These are phyloP conservation scores for Penicillium odoratum DNA, from an alignment of 495 filamentous ascomycete species.

Conservation along the genomic window DNA sequence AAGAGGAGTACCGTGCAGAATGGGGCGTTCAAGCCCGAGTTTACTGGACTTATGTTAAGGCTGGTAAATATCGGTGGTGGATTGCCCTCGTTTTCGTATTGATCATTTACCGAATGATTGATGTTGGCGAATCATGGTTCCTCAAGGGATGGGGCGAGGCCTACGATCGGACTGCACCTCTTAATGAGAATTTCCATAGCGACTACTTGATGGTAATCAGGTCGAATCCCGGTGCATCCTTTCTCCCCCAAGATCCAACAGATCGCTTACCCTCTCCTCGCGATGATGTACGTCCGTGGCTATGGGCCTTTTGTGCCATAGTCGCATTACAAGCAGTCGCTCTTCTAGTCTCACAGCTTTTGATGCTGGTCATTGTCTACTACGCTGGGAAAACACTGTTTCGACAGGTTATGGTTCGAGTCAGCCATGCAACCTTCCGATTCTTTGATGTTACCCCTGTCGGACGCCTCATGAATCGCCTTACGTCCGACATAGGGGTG, in stretches of 20 bases:
- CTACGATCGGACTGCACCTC: conserved; percentile 47
- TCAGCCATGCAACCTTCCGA: conserved; percentile 77
- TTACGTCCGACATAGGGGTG: conserved; percentile 82
- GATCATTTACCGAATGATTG: conserved; percentile 56
- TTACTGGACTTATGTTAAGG: conserved; percentile 82
- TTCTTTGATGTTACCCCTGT: conserved; percentile 87
- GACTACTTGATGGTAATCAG: conserved; percentile 3
- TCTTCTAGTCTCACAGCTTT: conserved; percentile 52
- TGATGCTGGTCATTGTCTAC: conserved; percentile 72
- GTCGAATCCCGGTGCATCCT: conserved; percentile 19
- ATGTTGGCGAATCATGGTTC: conserved; percentile 71
- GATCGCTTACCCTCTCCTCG: conserved; percentile 62
- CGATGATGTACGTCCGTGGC: conserved; percentile 71
- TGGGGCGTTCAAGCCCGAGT: conserved; percentile 72
- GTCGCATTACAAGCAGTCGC: conserved; percentile 57
- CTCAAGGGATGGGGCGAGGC: conserved; percentile 83
- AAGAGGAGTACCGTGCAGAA: conserved; percentile 74
- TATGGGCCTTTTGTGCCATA: conserved; percentile 63
- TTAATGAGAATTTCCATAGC: conserved; percentile 1
- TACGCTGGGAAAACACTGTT: conserved; percentile 73
- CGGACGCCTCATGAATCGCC: conserved; percentile 80
- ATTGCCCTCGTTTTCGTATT: conserved; percentile 56
- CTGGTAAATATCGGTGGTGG: conserved; percentile 75
- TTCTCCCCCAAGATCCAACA: conserved; percentile 41
- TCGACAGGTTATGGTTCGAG: conserved; percentile 61